Evolutionary conservation across 495 filamentous ascomycete genomes (phyloP).

Genomic region (Bryoglossum gracile): DNA sequence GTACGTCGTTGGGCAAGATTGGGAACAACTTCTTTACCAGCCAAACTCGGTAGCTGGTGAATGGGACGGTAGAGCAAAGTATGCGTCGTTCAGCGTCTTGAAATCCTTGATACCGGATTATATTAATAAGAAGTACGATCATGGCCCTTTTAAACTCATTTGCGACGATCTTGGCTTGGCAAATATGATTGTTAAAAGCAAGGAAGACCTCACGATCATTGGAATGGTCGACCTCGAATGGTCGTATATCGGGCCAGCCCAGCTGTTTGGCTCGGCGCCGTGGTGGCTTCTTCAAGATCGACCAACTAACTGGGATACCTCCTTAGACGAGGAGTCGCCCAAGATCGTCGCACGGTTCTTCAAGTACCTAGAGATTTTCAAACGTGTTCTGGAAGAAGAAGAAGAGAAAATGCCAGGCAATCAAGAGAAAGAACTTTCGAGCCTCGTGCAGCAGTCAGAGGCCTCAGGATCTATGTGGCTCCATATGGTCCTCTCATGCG

Average conservation of each 20-base stretch:
- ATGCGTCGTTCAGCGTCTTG: slow-evolving; percentile 25
- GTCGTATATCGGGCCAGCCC: slow-evolving; percentile 31
- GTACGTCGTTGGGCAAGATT: slow-evolving; percentile 29
- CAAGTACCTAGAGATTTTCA: slow-evolving; percentile 29
- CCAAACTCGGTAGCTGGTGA: slow-evolving; percentile 27
- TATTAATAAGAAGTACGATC: slow-evolving; percentile 26
- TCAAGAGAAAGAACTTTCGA: slow-evolving; percentile 28
- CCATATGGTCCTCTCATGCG: slow-evolving; percentile 30
- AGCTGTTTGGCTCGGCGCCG: slow-evolving; percentile 32
- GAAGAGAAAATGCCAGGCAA: slow-evolving; percentile 26
- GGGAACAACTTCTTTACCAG: slow-evolving; percentile 29
- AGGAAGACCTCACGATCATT: slow-evolving; percentile 25
- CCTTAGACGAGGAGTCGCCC: slow-evolving; percentile 12
- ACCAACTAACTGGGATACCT: slow-evolving; percentile 10
- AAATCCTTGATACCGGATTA: slow-evolving; percentile 23
- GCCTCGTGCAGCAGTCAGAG: slow-evolving; percentile 23
- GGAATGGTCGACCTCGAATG: slow-evolving; percentile 34
- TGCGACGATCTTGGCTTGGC: slow-evolving; percentile 32
- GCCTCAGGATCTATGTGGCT: slow-evolving; percentile 33
- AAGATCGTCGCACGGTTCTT: slow-evolving; percentile 25
- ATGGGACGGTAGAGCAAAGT: slow-evolving; percentile 21
- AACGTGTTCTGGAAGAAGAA: slow-evolving; percentile 30
- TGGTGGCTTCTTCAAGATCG: slow-evolving; percentile 27
- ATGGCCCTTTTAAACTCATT: slow-evolving; percentile 29
- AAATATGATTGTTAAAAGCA: slow-evolving; percentile 30